Base-by-base conservation (phyloP, 805 yeast genomes). In the Saturnispora quitensis region DNA sequence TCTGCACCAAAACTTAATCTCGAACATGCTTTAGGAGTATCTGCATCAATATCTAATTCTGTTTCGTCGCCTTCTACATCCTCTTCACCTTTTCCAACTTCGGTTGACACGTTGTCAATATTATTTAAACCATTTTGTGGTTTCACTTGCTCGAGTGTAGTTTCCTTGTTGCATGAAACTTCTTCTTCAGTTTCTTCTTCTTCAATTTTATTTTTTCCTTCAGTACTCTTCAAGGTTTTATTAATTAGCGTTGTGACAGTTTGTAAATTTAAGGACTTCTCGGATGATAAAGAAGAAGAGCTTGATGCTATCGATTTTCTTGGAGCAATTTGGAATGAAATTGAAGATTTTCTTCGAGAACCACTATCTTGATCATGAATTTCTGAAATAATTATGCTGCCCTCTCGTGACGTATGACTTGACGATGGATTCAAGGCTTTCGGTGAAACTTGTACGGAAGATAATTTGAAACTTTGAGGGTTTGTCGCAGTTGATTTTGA, bases 341-440 rank as follows among this genome's bases (percentile, higher is more conserved):
- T 55, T 4, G 64, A 62, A 3, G 67, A 61, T 51, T 62, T 61
- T 45, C 67, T 57, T 33, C 58, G 44, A 9, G 56, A 47, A 15
- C 65, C 64, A 9, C 61, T 57, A 15, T 47, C 40, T 43, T 38
- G 43, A 40, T 62, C 60, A 34, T 58, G 60, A 40, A 61, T 61
- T 38, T 63, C 66, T 22, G 60, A 56, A 4, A 60, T 56, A 20
- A 62, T 53, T 8, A 62, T 53, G 18, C 43, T 42, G 15, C 47
- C 25, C 2, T 31, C 25, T 38, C 42, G 9, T 10, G 42, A 38
- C 8, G n/a, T 38, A 6, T 38, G 22, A 38, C 8, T 18, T 18
- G 42, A 38, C 2, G 42, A n/a, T 18, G 42, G 42, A 18, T 7
- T 9, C 7, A n/a, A 38, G 5, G 42, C 25, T 24, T 42, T 48